Percentiles rank a stretch among this genome's conserved stretches.
Conservation (phyloP, 1,284 basidiomycete genomes). For the Naganishia sp. region DNA sequence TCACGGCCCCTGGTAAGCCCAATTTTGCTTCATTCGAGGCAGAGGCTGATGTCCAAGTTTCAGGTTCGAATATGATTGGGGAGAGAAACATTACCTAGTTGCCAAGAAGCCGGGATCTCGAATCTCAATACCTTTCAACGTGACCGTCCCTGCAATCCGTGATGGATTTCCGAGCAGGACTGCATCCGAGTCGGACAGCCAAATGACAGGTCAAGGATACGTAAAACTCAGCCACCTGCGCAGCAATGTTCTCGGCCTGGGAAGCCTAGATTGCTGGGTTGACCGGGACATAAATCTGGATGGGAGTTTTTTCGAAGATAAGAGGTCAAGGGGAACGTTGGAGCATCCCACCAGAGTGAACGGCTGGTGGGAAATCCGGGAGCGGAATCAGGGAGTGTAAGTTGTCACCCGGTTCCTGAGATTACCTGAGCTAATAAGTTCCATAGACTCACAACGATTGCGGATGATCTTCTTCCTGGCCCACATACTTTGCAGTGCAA, state of each 20-base stretch:
- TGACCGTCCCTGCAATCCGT: constrained; percentile 6
- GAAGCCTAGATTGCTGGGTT: constrained; percentile 46
- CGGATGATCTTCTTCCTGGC: constrained; percentile 41
- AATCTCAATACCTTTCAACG: constrained; percentile 43
- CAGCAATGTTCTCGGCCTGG: constrained; percentile 43
- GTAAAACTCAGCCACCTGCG: constrained; percentile 46
- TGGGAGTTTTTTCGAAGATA: constrained; percentile 39
- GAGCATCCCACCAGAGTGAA: constrained; percentile 33
- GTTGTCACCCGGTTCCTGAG: constrained; percentile 37
- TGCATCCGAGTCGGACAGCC: too few relatives aligned
- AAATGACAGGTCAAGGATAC: constrained; percentile 36
- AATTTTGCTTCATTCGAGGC: not conserved
- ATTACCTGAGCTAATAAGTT: constrained; percentile 1
- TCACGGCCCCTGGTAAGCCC: not conserved
- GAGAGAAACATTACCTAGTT: constrained; percentile 47
- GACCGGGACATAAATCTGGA: constrained; percentile 36
- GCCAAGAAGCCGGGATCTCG: constrained; percentile 44
- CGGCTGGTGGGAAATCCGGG: constrained; percentile 31
- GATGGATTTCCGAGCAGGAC: too few relatives aligned
- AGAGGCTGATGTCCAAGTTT: not conserved
- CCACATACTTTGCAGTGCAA: constrained; percentile 44
- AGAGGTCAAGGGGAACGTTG: constrained; percentile 17
- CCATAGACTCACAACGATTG: constrained; percentile 40
- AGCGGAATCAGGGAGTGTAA: constrained; percentile 46
- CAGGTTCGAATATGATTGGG: constrained; percentile 47